phyloP scores from a whole-genome alignment of 768 basidiomycete species.

The Lactarius vividus region DNA sequence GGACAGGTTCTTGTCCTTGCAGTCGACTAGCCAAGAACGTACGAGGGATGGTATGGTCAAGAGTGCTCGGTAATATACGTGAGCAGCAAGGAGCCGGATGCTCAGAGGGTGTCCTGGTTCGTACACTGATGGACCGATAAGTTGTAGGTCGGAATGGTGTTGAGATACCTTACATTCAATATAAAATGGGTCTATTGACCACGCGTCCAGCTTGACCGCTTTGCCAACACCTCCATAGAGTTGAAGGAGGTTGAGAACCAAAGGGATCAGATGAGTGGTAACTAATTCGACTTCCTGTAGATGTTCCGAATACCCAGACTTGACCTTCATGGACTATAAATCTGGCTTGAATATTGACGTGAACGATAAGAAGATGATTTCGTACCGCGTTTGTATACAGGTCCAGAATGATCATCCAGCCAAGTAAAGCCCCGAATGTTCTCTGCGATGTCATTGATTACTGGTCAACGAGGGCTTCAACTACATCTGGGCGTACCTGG shows the following conservation, averaged over 20 bases:
- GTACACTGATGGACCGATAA: constrained; percentile 48
- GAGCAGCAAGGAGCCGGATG: constrained; percentile 70
- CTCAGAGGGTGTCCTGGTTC: constrained; percentile 51
- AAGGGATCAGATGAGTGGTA: constrained; percentile 62
- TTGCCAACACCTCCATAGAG: constrained; percentile 64
- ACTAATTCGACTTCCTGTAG: constrained; percentile 71
- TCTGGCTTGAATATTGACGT: constrained; percentile 8
- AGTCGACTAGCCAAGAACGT: constrained; percentile 79
- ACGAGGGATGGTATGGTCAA: constrained; percentile 82
- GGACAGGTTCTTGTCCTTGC: constrained; percentile 88
- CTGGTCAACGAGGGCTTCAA: background rate
- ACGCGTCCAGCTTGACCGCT: constrained; percentile 77
- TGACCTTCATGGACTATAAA: constrained; percentile 79
- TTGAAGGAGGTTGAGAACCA: constrained; percentile 61
- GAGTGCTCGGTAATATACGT: constrained; percentile 86
- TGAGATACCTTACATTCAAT: constrained; percentile 54
- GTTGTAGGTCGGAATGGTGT: background rate
- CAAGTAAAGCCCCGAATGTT: constrained; percentile 68
- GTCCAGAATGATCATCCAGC: constrained; percentile 89
- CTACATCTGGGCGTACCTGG: constrained; percentile 11
- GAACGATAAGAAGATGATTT: constrained; percentile 16
- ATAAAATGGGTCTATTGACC: constrained; percentile 82
- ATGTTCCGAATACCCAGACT: constrained; percentile 83
- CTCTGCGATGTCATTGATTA: constrained; percentile 33
- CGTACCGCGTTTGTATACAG: constrained; percentile 80